Evolutionary conservation across 208 protist genomes (phyloP).

Genomic region (Naegleria gruberi): DNA sequence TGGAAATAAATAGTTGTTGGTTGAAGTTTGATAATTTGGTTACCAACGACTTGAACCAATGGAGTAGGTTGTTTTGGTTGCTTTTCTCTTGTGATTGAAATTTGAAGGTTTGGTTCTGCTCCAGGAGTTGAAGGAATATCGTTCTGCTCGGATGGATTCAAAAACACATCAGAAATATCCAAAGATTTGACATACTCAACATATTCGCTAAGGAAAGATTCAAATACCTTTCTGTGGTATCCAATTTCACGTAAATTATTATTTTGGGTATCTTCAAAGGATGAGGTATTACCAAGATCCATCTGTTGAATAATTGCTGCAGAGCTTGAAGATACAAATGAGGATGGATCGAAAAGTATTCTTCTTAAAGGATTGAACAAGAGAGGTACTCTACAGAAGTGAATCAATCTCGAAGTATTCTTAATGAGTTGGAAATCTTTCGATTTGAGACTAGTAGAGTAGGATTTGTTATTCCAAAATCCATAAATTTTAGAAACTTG

Average conservation of each 20-base stretch:
- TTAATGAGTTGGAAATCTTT: background rate
- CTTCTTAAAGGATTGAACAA: background rate
- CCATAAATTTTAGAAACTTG: background rate
- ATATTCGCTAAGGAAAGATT: constrained; percentile 13
- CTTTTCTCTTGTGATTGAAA: background rate
- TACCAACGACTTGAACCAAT: background rate
- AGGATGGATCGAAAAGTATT: background rate
- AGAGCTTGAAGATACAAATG: background rate
- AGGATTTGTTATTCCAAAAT: background rate
- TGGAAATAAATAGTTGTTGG: constrained; percentile 17
- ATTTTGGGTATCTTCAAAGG: background rate
- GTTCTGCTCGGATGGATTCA: background rate
- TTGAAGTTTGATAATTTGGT: background rate
- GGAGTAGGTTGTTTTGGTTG: background rate
- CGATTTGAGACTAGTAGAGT: background rate
- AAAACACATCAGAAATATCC: background rate
- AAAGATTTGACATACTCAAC: constrained; percentile 15
- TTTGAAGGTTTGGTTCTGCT: no score
- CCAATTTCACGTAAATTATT: background rate
- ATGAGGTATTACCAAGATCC: background rate
- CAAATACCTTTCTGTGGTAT: constrained; percentile 2
- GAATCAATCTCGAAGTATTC: background rate
- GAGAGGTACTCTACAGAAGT: background rate
- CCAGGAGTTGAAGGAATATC: background rate
- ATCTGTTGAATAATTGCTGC: background rate